A percentile compares a stretch with the other conserved stretches of the same genome.
Evolutionary conservation across 2,329 filamentous ascomycete genomes (phyloP).

Genomic region (Sclerotinia borealis): DNA sequence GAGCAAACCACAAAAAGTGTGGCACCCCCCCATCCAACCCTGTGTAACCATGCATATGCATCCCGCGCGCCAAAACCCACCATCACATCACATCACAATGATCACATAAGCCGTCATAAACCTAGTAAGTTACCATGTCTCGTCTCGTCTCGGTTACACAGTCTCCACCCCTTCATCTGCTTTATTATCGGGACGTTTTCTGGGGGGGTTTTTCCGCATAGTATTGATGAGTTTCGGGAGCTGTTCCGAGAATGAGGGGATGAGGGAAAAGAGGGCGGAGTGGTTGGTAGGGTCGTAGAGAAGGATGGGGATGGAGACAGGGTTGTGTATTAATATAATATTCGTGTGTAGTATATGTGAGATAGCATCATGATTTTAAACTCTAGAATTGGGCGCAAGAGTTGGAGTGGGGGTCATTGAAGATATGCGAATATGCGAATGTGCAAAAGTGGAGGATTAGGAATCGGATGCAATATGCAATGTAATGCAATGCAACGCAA

Average conservation of each 20-base stretch:
- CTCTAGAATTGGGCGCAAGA: background rate
- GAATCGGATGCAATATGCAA: too few species aligned
- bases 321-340: too few species aligned
- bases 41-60: background rate
- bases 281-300: too few species aligned
- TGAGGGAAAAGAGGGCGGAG: background rate
- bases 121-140: background rate
- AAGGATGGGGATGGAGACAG: too few species aligned
- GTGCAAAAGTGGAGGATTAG: background rate
- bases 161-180: conserved; percentile 1
- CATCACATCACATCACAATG: too few species aligned
- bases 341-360: too few species aligned
- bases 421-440: too few species aligned
- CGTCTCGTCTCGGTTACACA: background rate
- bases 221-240: background rate
- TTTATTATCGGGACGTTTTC: background rate
- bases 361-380: too few species aligned
- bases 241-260: background rate
- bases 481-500: too few species aligned
- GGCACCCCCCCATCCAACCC: background rate
- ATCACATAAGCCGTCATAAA: background rate
- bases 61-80: background rate
- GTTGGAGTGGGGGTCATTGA: too few species aligned
- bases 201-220: too few species aligned
- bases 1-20: background rate